Evolutionary conservation across 176 grass and related monocot species (phyloP).

Genomic region (Stipa capillata): DNA sequence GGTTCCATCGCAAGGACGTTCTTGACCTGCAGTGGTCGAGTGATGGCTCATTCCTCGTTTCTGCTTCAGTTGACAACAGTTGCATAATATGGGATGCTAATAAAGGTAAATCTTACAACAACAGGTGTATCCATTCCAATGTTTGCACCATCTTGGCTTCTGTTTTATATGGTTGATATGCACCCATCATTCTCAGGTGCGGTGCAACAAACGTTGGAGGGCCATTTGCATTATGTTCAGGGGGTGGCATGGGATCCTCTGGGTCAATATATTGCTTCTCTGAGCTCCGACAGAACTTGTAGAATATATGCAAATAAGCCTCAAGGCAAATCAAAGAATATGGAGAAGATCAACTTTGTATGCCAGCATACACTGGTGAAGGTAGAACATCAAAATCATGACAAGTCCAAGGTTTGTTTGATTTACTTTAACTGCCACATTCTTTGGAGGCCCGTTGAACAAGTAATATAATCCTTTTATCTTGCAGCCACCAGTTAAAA

Average conservation of each 20-base stretch:
- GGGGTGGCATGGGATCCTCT: constrained; percentile 95
- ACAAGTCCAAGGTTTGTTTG: constrained; percentile 72
- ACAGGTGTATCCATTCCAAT: neutral
- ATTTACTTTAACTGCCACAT: neutral
- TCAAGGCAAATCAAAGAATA: constrained; percentile 67
- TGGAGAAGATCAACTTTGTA: constrained; percentile 72
- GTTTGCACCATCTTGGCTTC: neutral
- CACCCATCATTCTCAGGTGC: constrained; percentile 33
- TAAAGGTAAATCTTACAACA: constrained; percentile 50
- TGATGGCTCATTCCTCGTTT: constrained; percentile 65
- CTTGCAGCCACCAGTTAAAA: constrained; percentile 61
- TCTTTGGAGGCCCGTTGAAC: neutral
- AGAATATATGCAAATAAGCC: constrained; percentile 89
- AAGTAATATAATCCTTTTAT: neutral
- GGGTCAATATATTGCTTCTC: constrained; percentile 74
- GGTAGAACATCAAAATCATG: constrained; percentile 48
- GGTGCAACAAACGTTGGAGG: constrained; percentile 79
- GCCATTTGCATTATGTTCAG: constrained; percentile 98
- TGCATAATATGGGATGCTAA: constrained; percentile 94
- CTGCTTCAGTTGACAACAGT: constrained; percentile 92
- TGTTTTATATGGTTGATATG: constrained; percentile 7
- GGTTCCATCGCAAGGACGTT: constrained; percentile 94
- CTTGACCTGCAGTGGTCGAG: constrained; percentile 94
- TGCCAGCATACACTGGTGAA: constrained; percentile 74
- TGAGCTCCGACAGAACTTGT: constrained; percentile 95